These are phyloP conservation scores for Ilex paraguariensis DNA, from an alignment of 305 asterid species.

Conservation along the genomic window DNA sequence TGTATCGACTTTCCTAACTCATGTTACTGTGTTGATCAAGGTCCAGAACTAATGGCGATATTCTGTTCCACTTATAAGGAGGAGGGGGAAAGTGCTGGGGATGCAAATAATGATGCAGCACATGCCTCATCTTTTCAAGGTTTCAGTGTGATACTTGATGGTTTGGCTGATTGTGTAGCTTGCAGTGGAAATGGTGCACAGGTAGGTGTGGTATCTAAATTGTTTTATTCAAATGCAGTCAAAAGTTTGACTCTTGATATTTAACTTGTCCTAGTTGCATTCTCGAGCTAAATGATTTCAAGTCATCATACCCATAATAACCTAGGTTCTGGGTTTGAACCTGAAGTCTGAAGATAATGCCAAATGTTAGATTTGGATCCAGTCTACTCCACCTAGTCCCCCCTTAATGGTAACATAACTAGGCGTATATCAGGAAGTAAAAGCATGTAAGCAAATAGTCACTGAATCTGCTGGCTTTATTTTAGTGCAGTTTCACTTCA, in stretches of 20 bases:
- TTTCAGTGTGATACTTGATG: constrained; percentile 47
- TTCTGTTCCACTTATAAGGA: constrained; percentile 51
- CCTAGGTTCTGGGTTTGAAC: background rate
- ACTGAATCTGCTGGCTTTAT: too few relatives aligned
- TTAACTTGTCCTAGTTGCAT: background rate
- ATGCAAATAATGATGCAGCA: constrained; percentile 28
- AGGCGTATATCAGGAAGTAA: too few relatives aligned
- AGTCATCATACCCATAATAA: background rate
- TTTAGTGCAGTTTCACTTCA: too few relatives aligned
- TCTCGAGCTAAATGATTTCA: background rate
- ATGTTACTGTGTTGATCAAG: constrained; percentile 36
- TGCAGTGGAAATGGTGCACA: constrained; percentile 57
- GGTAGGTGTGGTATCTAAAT: constrained; percentile 34
- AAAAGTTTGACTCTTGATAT: background rate
- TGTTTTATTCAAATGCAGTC: background rate
- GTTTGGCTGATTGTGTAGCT: constrained; percentile 72
- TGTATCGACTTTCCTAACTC: too few relatives aligned
- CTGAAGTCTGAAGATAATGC: background rate
- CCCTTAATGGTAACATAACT: too few relatives aligned
- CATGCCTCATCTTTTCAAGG: constrained; percentile 31
- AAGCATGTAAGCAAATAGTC: too few relatives aligned
- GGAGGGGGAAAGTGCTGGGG: constrained; percentile 34
- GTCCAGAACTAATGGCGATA: constrained; percentile 63
- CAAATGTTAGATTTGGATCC: background rate
- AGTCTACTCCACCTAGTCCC: too few relatives aligned